A percentile compares a stretch with the other conserved stretches of the same genome.
Evolutionary conservation across 192 early-diverging fungal species (phyloP).

Genomic region (Geranomyces michiganensis): DNA sequence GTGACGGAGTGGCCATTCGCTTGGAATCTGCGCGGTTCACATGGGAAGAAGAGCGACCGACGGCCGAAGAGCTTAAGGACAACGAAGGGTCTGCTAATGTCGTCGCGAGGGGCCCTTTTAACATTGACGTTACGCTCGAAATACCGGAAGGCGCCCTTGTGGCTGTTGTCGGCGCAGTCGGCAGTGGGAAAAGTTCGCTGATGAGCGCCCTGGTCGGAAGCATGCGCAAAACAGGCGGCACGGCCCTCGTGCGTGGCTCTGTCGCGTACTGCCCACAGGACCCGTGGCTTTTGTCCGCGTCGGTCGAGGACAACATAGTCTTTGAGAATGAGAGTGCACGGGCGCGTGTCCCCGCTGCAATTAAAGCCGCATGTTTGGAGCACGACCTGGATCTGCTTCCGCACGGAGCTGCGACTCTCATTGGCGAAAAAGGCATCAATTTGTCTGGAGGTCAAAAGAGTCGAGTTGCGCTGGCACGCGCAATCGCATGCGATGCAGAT

Average conservation of each 20-base stretch:
- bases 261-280: conserved; percentile 67
- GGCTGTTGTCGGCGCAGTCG: conserved; percentile 79
- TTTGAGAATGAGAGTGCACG: not conserved
- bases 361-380: conserved; percentile 44
- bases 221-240: conserved; percentile 63
- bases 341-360: conserved; percentile 3
- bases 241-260: conserved; percentile 55
- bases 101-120: conserved; percentile 33
- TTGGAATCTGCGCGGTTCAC: not conserved
- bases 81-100: not conserved
- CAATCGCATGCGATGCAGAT: conserved; percentile 66
- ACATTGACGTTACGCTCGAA: conserved; percentile 27
- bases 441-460: conserved; percentile 54
- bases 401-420: conserved; percentile 35
- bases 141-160: conserved; percentile 61
- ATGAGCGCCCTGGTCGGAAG: conserved; percentile 82
- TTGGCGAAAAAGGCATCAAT: conserved; percentile 48
- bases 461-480: conserved; percentile 68
- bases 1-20: not conserved
- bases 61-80: too few relatives aligned
- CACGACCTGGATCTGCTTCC: conserved; percentile 37
- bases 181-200: conserved; percentile 79
- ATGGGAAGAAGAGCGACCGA: not conserved
- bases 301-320: conserved; percentile 8
- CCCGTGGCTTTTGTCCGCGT: not conserved